These are phyloP conservation scores for Hyaloscypha bicolor DNA, from an alignment of 495 filamentous ascomycete genomes.

Conservation along the genomic window DNA sequence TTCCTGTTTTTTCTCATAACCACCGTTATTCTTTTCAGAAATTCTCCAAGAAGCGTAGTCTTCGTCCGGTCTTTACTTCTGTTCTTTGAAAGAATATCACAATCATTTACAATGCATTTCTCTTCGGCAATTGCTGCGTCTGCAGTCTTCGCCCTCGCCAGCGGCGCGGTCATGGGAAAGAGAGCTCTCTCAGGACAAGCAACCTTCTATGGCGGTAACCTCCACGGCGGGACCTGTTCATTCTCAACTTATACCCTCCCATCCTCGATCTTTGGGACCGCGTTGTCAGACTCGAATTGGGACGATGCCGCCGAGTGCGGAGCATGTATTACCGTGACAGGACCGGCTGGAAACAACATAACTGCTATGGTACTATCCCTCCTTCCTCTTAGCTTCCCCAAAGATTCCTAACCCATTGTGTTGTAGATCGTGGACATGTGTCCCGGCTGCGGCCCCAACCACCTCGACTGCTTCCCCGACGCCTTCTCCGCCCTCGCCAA, in stretches of 20 bases:
- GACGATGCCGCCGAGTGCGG: constrained; percentile 55
- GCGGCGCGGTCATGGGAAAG: constrained; percentile 24
- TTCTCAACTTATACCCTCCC: constrained; percentile 62
- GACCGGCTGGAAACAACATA: constrained; percentile 56
- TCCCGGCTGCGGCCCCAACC: constrained; percentile 55
- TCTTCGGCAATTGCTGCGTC: constrained; percentile 17
- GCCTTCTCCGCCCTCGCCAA: constrained; percentile 53
- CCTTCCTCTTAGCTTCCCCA: background rate
- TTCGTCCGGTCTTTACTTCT: constrained; percentile 32
- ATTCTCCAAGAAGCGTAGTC: constrained; percentile 15
- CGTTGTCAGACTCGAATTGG: constrained; percentile 55
- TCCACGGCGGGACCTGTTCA: constrained; percentile 58
- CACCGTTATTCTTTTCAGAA: constrained; percentile 11
- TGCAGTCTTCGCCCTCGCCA: constrained; percentile 25
- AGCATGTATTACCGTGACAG: constrained; percentile 57
- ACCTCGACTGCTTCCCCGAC: constrained; percentile 61
- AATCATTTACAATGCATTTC: constrained; percentile 26
- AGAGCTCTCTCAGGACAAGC: constrained; percentile 40
- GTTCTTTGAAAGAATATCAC: constrained; percentile 18
- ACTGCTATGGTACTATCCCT: constrained; percentile 57
- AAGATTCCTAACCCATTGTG: constrained; percentile 7
- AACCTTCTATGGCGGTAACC: constrained; percentile 60
- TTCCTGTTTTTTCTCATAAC: constrained; percentile 1
- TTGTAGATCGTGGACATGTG: constrained; percentile 62
- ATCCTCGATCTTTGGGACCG: constrained; percentile 54